Evolutionary conservation across 306 rosid species (phyloP).

Genomic region (Lathyrus oleraceus): DNA sequence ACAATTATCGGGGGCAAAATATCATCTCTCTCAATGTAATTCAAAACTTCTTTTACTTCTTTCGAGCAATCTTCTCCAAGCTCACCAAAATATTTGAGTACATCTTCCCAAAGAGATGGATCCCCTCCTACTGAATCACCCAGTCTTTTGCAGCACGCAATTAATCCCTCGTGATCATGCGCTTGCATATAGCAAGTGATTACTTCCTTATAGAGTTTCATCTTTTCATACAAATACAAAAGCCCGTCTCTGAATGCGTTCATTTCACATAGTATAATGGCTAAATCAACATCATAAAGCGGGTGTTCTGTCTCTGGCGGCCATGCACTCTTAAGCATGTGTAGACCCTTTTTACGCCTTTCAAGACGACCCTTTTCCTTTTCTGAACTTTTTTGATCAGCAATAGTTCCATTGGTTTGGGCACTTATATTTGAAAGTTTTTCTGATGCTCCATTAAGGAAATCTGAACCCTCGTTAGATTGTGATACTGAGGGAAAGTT

Average conservation of each 20-base stretch:
- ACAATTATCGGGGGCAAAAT: conserved; percentile 94
- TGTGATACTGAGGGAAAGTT: conserved; percentile 73
- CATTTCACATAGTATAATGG: conserved; percentile 93
- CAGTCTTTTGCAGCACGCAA: conserved; percentile 90
- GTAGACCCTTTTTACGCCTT: conserved; percentile 78
- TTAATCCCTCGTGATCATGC: conserved; percentile 90
- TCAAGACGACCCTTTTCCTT: conserved; percentile 49
- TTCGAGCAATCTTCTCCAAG: conserved; percentile 98
- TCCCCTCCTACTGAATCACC: conserved; percentile 98
- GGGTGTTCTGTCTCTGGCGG: conserved; percentile 81
- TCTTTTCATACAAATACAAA: conserved; percentile 87
- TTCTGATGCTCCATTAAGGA: conserved; percentile 44
- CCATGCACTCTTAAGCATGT: conserved; percentile 77
- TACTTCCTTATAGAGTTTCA: conserved; percentile 95
- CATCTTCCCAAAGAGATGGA: conserved; percentile 94
- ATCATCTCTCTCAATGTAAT: conserved; percentile 88
- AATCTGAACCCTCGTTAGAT: conserved; percentile 49
- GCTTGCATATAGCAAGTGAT: conserved; percentile 96
- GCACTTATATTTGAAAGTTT: conserved; percentile 39
- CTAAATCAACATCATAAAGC: conserved; percentile 89
- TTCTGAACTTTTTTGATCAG: conserved; percentile 45
- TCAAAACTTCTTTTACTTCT: conserved; percentile 95
- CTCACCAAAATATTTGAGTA: conserved; percentile 93
- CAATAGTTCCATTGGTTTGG: conserved; percentile 54
- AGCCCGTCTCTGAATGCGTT: conserved; percentile 84